Conservation (phyloP, 768 basidiomycete genomes). For the Hericium alpestre region DNA sequence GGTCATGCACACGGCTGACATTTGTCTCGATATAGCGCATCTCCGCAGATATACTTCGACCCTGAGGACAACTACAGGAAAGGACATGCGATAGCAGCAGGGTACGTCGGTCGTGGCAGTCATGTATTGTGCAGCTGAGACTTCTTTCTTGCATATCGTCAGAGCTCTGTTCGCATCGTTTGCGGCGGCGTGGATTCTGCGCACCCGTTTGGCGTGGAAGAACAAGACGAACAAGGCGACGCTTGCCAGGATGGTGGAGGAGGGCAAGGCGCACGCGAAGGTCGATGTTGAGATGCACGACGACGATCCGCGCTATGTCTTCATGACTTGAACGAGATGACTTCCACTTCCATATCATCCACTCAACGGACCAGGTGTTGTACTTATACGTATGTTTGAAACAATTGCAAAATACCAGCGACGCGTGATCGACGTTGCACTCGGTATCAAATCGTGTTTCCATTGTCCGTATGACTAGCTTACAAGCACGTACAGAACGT, state of each 20-base stretch:
- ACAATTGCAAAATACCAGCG: too few relatives aligned
- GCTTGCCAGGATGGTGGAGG: conserved; percentile 23
- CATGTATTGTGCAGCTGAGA: background rate
- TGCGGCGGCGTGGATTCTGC: conserved; percentile 30
- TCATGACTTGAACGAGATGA: background rate
- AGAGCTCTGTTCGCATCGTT: conserved; percentile 38
- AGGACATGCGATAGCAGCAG: conserved; percentile 47
- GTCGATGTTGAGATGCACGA: background rate
- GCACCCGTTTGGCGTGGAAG: conserved; percentile 30
- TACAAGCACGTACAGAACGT: too few relatives aligned
- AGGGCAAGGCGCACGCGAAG: conserved; percentile 1
- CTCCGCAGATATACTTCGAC: conserved; percentile 50
- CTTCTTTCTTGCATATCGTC: background rate
- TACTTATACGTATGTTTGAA: too few relatives aligned
- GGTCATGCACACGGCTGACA: background rate
- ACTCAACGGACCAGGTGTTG: too few relatives aligned
- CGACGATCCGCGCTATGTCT: background rate
- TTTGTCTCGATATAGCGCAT: conserved; percentile 26
- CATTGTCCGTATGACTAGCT: too few relatives aligned
- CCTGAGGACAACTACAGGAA: conserved; percentile 38
- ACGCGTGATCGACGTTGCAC: too few relatives aligned
- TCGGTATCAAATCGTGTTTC: too few relatives aligned
- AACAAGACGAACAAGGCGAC: conserved; percentile 32
- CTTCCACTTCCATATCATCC: too few relatives aligned
- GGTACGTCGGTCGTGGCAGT: conserved; percentile 18